Base-by-base conservation (phyloP, 768 basidiomycete genomes). In the Filobasidium floriforme region DNA sequence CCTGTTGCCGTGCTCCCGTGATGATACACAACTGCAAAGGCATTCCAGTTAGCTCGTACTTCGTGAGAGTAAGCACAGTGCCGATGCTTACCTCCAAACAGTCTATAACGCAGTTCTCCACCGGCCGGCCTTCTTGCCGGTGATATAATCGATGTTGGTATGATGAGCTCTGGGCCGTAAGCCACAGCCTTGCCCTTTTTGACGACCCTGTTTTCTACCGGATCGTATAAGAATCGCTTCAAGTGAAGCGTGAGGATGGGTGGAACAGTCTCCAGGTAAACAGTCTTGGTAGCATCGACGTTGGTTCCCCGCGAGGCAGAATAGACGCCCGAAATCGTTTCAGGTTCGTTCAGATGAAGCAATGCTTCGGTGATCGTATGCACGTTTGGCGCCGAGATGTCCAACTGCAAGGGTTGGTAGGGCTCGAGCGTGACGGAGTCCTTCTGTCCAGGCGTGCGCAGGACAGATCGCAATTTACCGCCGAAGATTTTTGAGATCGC, bases 401-500 rank as follows among this genome's bases (percentile, higher is more conserved):
- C 93, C 7, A 99, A 81, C 67, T 89, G 83, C 19, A 99, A 77
- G 7, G 89, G 87, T 67, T 91, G 85, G 87, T 92, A 97, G 62
- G 92, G 92, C 77, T 97, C 93, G 18, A 93, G 83, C 28, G 90
- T 85, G 28, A 89, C 87, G 1, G 88, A 89, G 73, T 97, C 93
- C 70, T 82, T 82, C 70, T 87, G 87, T 15, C 88, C 85, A 0
- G 90, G 90, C 7, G 87, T 87, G 46, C 85, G 84, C 1, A 97
- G 81, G 0, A 89, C 87, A 26, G 89, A 89, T 22, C 92, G 85
- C 79, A 92, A 88, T 74, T 89, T 90, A 41, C 94, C 92, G 32
- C 92, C 91, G 72, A 99, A 99, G 66, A 99, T 89, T 28, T 88
- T 82, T 0, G 90, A 89, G 61, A 99, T 89, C 0, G 92, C 88